phyloP scores from a whole-genome alignment of 1,139 yeast species.

The Saccharomycopsis crataegensis region DNA sequence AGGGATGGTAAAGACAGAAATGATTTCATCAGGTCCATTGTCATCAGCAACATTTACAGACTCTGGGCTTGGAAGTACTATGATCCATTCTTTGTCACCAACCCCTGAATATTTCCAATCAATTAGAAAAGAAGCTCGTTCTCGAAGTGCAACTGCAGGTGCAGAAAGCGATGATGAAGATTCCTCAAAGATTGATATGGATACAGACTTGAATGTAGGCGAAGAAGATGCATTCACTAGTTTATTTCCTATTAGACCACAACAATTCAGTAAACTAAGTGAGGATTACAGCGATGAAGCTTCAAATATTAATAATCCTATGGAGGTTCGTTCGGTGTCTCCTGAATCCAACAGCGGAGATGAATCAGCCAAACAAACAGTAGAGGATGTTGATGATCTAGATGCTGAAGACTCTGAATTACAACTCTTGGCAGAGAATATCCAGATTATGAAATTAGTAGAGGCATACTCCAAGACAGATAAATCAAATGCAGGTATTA shows the following conservation, averaged over 20 bases:
- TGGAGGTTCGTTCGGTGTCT: not conserved
- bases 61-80: conserved; percentile 2
- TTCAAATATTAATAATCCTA: not conserved
- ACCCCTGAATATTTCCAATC: conserved; percentile 24
- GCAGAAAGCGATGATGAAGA: conserved; percentile 15
- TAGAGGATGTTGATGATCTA: not conserved
- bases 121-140: conserved; percentile 10
- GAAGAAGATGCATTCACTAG: conserved; percentile 32
- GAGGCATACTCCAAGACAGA: conserved; percentile 2
- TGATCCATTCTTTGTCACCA: conserved; percentile 21
- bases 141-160: conserved; percentile 13
- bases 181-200: conserved; percentile 14
- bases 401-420: conserved; percentile 1
- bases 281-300: not conserved
- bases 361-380: not conserved
- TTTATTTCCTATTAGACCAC: conserved; percentile 44
- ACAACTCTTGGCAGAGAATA: conserved; percentile 5
- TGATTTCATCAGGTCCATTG: conserved; percentile 65
- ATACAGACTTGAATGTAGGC: conserved; percentile 23
- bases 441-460: conserved; percentile 10
- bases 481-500: not conserved
- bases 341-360: not conserved
- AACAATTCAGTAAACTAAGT: conserved; percentile 20
- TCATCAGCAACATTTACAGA: conserved; percentile 53
- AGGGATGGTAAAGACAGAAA: conserved; percentile 53